Conservation (phyloP, 257 asterid species). For the Ilex asprella region DNA sequence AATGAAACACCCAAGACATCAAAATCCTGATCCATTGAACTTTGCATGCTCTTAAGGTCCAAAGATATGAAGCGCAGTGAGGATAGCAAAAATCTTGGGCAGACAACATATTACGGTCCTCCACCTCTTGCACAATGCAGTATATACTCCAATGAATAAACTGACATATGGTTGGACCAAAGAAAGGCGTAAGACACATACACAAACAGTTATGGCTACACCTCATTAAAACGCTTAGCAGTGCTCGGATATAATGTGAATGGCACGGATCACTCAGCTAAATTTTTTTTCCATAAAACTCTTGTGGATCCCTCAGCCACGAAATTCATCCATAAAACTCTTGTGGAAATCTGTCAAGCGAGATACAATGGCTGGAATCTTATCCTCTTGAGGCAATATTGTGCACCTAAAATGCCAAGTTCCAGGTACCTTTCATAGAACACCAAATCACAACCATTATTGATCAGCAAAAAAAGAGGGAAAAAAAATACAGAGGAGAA, state of each 20-base stretch:
- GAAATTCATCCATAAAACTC: conserved; percentile 69
- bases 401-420: conserved; percentile 98
- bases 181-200: no score
- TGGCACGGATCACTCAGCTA: not conserved
- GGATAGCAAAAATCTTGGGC: no score
- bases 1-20: no score
- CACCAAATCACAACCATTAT: not conserved
- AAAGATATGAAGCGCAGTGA: no score
- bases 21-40: no score
- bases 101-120: no score
- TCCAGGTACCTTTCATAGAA: conserved; percentile 29
- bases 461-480: not conserved
- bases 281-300: no score
- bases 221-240: not conserved
- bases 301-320: conserved; percentile 29
- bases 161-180: no score
- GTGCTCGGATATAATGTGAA: not conserved
- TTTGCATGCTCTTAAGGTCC: no score
- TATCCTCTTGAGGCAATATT: conserved; percentile 87
- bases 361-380: conserved; percentile 65
- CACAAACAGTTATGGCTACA: not conserved
- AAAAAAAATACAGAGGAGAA: no score
- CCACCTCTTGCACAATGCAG: no score
- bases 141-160: no score
- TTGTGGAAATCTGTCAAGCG: conserved; percentile 77